phyloP scores from a whole-genome alignment of 2,329 filamentous ascomycete species.

The Albifimbria verrucaria region DNA sequence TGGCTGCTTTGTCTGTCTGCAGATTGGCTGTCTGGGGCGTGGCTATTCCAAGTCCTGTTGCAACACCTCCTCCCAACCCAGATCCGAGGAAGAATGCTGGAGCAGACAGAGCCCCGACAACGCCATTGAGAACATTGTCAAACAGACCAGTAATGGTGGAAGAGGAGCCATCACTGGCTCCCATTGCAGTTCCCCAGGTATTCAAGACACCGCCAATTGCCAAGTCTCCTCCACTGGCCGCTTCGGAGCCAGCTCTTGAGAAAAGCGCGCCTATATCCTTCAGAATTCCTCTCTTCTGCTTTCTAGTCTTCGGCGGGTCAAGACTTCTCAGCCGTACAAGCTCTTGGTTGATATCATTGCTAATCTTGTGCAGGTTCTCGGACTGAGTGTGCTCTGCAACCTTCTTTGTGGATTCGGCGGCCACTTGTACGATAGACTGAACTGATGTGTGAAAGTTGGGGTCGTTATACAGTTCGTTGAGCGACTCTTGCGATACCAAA shows the following conservation, averaged over 20 bases:
- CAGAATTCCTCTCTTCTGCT: neutral
- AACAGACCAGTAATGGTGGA: neutral
- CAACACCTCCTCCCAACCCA: neutral
- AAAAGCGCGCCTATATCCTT: neutral
- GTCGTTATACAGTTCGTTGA: neutral
- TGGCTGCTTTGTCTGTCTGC: neutral
- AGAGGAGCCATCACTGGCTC: neutral
- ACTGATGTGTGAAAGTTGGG: neutral
- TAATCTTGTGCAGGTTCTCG: neutral
- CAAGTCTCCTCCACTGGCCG: neutral
- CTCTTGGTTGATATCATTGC: neutral
- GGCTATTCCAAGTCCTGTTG: neutral
- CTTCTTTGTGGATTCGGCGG: neutral
- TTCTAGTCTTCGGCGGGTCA: neutral
- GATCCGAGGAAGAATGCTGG: conserved; percentile 1
- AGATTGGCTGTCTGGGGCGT: neutral
- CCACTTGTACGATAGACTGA: neutral
- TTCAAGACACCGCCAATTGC: neutral
- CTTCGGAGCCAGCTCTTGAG: neutral
- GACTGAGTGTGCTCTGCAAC: neutral
- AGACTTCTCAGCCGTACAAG: neutral
- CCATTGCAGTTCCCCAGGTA: neutral
- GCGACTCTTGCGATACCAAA: neutral
- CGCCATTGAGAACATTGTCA: neutral
- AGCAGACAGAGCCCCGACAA: neutral